These are phyloP conservation scores for Mycena crocata DNA, from an alignment of 768 basidiomycete genomes.

Conservation along the genomic window DNA sequence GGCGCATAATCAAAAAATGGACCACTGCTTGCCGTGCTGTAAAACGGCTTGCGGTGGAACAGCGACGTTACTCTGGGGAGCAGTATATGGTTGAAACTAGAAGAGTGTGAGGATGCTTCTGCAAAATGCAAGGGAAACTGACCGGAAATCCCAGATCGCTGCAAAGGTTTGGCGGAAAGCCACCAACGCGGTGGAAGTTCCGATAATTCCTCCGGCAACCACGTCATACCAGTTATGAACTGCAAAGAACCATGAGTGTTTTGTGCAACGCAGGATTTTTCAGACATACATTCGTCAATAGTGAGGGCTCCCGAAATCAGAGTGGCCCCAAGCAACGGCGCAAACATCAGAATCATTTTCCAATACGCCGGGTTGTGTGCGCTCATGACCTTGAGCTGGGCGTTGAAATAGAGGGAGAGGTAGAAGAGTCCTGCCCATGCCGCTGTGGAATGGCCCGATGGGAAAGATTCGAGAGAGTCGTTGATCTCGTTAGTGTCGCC, in stretches of 20 bases:
- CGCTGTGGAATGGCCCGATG: constrained; percentile 69
- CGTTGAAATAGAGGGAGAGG: constrained; percentile 60
- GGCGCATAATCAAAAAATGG: constrained; percentile 52
- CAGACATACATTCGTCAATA: constrained; percentile 63
- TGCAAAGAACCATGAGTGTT: constrained; percentile 27
- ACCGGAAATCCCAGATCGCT: constrained; percentile 61
- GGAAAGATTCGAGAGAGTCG: constrained; percentile 67
- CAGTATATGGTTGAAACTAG: constrained; percentile 71
- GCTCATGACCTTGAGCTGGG: constrained; percentile 68
- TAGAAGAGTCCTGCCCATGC: constrained; percentile 67
- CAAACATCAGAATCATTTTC: constrained; percentile 71
- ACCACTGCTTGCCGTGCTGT: constrained; percentile 35
- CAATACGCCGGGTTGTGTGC: constrained; percentile 73
- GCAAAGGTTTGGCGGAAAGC: constrained; percentile 70
- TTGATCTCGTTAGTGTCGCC: constrained; percentile 67
- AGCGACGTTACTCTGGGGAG: constrained; percentile 63
- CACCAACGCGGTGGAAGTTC: constrained; percentile 59
- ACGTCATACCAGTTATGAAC: constrained; percentile 72
- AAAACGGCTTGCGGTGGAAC: constrained; percentile 50
- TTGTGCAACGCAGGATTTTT: neutral
- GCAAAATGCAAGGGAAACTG: no score
- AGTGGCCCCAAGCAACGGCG: constrained; percentile 65
- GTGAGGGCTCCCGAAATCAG: constrained; percentile 68
- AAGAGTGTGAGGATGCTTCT: no score
- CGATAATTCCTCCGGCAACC: constrained; percentile 63